Evolutionary conservation across 352 stramenopile genomes (phyloP).

Genomic region (Pythium chondricola): DNA sequence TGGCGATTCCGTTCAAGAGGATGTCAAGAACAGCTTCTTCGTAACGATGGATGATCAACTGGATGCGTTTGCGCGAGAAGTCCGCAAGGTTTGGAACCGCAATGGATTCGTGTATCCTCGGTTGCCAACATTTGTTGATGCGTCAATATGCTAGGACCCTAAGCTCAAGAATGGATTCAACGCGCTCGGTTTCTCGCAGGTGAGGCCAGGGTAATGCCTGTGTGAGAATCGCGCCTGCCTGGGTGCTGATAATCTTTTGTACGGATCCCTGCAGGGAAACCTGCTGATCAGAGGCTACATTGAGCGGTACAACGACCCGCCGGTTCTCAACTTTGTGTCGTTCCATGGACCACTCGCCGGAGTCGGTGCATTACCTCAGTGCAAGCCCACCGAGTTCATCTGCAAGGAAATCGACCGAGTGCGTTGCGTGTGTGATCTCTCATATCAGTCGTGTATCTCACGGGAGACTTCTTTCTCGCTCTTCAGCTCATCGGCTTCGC

Average conservation of each 20-base stretch:
- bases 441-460: too few species aligned
- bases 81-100: conserved; percentile 76
- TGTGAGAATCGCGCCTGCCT: too few species aligned
- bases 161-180: conserved; percentile 89
- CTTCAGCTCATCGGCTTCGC: conserved; percentile 74
- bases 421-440: too few species aligned
- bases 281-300: conserved; percentile 93
- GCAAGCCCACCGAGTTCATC: conserved; percentile 76
- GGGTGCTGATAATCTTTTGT: neutral
- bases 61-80: conserved; percentile 83
- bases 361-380: conserved; percentile 85
- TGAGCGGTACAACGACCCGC: conserved; percentile 89
- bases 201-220: too few species aligned
- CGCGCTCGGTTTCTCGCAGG: conserved; percentile 90
- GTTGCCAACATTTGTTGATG: too few species aligned
- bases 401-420: conserved; percentile 81
- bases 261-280: conserved; percentile 72
- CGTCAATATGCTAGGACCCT: too few species aligned
- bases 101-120: too few species aligned
- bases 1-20: conserved; percentile 68
- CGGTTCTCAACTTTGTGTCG: conserved; percentile 87
- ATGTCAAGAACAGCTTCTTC: conserved; percentile 93
- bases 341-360: conserved; percentile 91
- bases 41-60: conserved; percentile 90
- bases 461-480: neutral